phyloP scores from a whole-genome alignment of 2,329 filamentous ascomycete genomes.

The Sphaerulina populicola region DNA sequence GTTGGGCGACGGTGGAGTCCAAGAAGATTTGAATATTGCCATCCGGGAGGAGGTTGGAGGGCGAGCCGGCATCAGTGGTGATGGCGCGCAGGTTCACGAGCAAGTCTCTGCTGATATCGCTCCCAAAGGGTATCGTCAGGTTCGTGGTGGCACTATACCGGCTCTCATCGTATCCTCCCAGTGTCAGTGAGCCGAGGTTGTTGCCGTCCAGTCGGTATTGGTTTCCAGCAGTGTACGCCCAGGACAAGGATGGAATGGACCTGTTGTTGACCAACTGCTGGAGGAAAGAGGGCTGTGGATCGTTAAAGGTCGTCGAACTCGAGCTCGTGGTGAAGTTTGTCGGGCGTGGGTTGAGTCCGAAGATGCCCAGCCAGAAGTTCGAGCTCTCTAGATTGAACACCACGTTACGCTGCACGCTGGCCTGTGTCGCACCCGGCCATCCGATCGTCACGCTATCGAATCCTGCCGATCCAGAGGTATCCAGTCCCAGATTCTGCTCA shows the following conservation, averaged over 20 bases:
- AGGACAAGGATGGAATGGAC: slow-evolving; percentile 32
- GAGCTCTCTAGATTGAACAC: slow-evolving; percentile 25
- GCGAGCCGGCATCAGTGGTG: slow-evolving; percentile 20
- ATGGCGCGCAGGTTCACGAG: slow-evolving; percentile 30
- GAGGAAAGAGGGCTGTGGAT: slow-evolving; percentile 33
- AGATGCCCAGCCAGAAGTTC: slow-evolving; percentile 30
- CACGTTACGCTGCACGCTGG: slow-evolving; percentile 26
- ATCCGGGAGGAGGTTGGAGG: slow-evolving; percentile 25
- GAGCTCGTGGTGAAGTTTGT: slow-evolving; percentile 30
- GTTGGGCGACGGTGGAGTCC: slow-evolving; percentile 56
- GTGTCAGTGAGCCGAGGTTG: slow-evolving; percentile 33
- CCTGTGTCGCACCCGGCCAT: slow-evolving; percentile 30
- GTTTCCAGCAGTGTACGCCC: slow-evolving; percentile 35
- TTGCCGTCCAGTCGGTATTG: slow-evolving; percentile 30
- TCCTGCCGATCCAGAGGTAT: slow-evolving; percentile 26
- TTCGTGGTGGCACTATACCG: slow-evolving; percentile 32
- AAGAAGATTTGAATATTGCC: slow-evolving; percentile 43
- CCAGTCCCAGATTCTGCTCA: slow-evolving; percentile 45
- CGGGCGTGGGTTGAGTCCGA: slow-evolving; percentile 32
- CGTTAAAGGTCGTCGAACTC: slow-evolving; percentile 17
- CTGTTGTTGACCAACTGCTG: slow-evolving; percentile 28
- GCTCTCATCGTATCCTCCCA: slow-evolving; percentile 36
- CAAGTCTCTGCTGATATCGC: slow-evolving; percentile 31
- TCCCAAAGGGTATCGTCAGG: slow-evolving; percentile 27
- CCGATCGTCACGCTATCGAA: slow-evolving; percentile 32